Base-by-base conservation (phyloP, 768 basidiomycete genomes). In the Rubroboletus pulcherrimus region DNA sequence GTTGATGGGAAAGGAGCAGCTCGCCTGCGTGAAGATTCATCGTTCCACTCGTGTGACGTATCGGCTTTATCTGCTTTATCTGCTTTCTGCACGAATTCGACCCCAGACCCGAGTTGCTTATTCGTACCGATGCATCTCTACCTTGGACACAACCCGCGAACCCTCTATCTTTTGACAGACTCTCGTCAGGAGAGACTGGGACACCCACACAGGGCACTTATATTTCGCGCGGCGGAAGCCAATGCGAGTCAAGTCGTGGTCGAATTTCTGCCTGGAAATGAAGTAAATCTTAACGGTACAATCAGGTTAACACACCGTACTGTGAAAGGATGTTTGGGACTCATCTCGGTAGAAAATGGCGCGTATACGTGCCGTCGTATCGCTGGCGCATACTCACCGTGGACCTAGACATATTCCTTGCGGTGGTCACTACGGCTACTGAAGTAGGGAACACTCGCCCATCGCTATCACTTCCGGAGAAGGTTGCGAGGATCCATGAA, bases 271-370 rank as follows among this genome's bases (percentile, higher is more conserved):
- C 84, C 81, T 0, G 85, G 84, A 59, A 77, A 83, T 49, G 80
- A 91, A 63, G 80, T 95, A 38, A 84, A 93, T 65, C 76, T 91
- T 40, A 65, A 75, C 26, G 81, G 77, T 55, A 75, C 87, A 33
- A 76, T 89, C 50, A 81, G 80, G 60, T 66, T 93, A 51, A 88
- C 87, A n/a, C 85, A 74, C 54, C 82, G 87, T 51, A 73, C 83
- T 26, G 83, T 89, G 7, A 87, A 91, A 66, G 92, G 92, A 24
- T 95, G 93, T 61, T 73, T 96, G 49, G 94, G 94, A 6, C 74
- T 92, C 51, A 87, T 92, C 44, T 83, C 81, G 12, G 75, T 92
- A 19, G 84, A 86, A 34, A 83, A 83, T 64, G 87, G 89, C 84
- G 57, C 62, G 81, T 59, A 46, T 30, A 43, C 26, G 6, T 26